These are phyloP conservation scores for Rhizoclosmatium sp. DNA, from an alignment of 192 early-diverging fungal species.

Conservation along the genomic window DNA sequence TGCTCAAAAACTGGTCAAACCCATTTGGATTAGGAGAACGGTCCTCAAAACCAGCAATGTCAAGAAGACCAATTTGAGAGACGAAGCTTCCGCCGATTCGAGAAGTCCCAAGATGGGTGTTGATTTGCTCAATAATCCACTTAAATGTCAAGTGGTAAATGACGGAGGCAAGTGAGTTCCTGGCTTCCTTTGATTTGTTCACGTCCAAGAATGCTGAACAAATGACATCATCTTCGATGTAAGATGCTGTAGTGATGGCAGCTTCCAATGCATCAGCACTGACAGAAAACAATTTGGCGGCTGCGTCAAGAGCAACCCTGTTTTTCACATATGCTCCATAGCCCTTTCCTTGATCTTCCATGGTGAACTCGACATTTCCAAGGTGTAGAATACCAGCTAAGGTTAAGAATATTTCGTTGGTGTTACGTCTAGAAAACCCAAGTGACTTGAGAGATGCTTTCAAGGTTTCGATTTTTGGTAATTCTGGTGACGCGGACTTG, in stretches of 20 bases:
- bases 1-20: constrained; percentile 76
- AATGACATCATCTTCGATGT: constrained; percentile 81
- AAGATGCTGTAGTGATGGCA: constrained; percentile 82
- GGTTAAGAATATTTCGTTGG: constrained; percentile 84
- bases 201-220: constrained; percentile 83
- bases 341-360: constrained; percentile 62
- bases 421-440: constrained; percentile 84
- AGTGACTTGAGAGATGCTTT: constrained; percentile 78
- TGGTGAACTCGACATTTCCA: constrained; percentile 84
- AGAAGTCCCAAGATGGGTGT: constrained; percentile 69
- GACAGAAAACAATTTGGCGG: constrained; percentile 84
- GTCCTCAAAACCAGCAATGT: constrained; percentile 79
- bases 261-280: constrained; percentile 73
- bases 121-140: constrained; percentile 89
- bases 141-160: constrained; percentile 79
- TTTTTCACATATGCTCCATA: constrained; percentile 77
- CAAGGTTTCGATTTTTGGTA: constrained; percentile 70
- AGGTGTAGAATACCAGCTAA: constrained; percentile 87
- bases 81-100: constrained; percentile 61
- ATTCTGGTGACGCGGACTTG: constrained; percentile 38
- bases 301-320: constrained; percentile 73
- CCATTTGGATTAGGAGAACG: constrained; percentile 57
- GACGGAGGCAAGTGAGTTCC: constrained; percentile 76
- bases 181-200: constrained; percentile 72
- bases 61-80: constrained; percentile 83